phyloP scores from a whole-genome alignment of 345 rosid genomes.

The Acer saccharum region DNA sequence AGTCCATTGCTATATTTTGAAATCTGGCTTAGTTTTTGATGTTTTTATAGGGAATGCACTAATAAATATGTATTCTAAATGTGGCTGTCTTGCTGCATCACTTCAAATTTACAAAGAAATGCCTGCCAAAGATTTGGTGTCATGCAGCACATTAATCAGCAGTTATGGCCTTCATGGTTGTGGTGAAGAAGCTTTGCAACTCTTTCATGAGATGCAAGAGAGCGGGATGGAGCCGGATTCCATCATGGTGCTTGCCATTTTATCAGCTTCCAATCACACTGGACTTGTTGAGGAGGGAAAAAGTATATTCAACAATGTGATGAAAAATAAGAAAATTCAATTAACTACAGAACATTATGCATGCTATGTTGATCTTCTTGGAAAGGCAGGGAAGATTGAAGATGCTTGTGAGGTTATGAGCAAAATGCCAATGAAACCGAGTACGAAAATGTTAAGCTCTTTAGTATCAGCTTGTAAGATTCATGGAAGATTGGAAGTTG shows the following conservation, averaged over 20 bases:
- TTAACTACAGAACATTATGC: slow-evolving; percentile 50
- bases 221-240: slow-evolving; percentile 37
- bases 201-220: slow-evolving; percentile 47
- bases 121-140: slow-evolving; percentile 43
- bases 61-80: slow-evolving; percentile 59
- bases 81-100: slow-evolving; percentile 47
- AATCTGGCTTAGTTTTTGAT: slow-evolving; percentile 39
- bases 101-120: slow-evolving; percentile 46
- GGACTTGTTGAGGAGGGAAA: slow-evolving; percentile 55
- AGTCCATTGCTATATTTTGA: slow-evolving; percentile 46
- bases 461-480: slow-evolving; percentile 51
- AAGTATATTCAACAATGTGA: slow-evolving; percentile 33
- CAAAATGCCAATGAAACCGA: slow-evolving; percentile 56
- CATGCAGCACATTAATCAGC: slow-evolving; percentile 56
- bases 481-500: slow-evolving; percentile 48
- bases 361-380: slow-evolving; percentile 59
- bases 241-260: slow-evolving; percentile 46
- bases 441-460: slow-evolving; percentile 52
- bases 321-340: slow-evolving; percentile 26
- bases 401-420: slow-evolving; percentile 41
- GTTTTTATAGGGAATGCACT: slow-evolving; percentile 48
- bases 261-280: slow-evolving; percentile 60
- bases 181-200: slow-evolving; percentile 52
- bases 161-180: slow-evolving; percentile 58
- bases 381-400: slow-evolving; percentile 53